Evolutionary conservation across 2,329 filamentous ascomycete genomes (phyloP).

Genomic region (Cercospora zeina): DNA sequence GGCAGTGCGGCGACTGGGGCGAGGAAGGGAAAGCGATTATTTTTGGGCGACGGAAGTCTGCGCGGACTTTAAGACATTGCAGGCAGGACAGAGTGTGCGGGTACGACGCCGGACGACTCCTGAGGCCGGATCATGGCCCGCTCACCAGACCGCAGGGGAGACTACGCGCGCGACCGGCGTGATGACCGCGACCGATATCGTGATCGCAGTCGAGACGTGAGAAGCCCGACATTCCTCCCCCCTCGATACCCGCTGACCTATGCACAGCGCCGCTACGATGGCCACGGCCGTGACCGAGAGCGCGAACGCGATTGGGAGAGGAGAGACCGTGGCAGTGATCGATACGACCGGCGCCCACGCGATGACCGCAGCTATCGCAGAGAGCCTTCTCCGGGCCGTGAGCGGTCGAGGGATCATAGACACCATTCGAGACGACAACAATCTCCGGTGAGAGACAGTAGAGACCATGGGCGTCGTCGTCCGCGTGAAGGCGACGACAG

Average conservation of each 20-base stretch:
- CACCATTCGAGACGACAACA: slow-evolving; percentile 8
- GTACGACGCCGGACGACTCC: slow-evolving; percentile 17
- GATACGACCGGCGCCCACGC: slow-evolving; percentile 26
- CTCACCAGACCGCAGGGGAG: slow-evolving; percentile 34
- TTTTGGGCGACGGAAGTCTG: not conserved
- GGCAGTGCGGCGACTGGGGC: not conserved
- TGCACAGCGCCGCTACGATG: slow-evolving; percentile 19
- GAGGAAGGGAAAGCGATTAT: not conserved
- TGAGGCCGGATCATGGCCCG: slow-evolving; percentile 29
- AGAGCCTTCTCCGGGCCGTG: slow-evolving; percentile 24
- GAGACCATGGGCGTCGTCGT: slow-evolving; percentile 56
- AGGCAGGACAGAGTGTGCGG: slow-evolving; percentile 9
- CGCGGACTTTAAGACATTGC: not conserved
- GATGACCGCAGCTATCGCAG: slow-evolving; percentile 28
- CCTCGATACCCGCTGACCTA: slow-evolving; percentile 16
- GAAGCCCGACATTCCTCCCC: not conserved
- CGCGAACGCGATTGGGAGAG: slow-evolving; percentile 29
- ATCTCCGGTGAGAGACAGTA: slow-evolving; percentile 28
- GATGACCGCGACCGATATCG: slow-evolving; percentile 30
- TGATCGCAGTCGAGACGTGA: slow-evolving; percentile 26
- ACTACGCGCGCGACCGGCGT: slow-evolving; percentile 24
- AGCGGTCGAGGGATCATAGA: slow-evolving; percentile 45
- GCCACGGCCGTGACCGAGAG: slow-evolving; percentile 20
- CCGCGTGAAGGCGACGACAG: slow-evolving; percentile 49
- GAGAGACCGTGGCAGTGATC: slow-evolving; percentile 26